phyloP scores from a whole-genome alignment of 2,329 filamentous ascomycete genomes.

The Stemphylium vesicarium region DNA sequence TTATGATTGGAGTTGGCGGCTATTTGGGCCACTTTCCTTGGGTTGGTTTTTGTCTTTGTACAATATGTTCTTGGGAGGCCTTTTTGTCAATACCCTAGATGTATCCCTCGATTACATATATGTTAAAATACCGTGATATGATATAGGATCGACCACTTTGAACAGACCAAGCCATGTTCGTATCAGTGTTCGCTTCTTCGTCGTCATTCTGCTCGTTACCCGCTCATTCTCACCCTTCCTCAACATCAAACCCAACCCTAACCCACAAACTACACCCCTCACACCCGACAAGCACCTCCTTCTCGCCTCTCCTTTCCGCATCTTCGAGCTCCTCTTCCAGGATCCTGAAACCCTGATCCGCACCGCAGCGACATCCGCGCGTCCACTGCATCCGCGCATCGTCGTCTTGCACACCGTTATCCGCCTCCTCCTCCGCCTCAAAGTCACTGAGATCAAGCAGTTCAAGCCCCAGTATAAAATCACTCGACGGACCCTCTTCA shows the following conservation, averaged over 20 bases:
- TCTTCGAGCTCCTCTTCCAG: slow-evolving; percentile 61
- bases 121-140: too few species aligned
- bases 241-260: slow-evolving; percentile 64
- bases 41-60: too few species aligned
- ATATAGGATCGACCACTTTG: too few species aligned
- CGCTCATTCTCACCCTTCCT: slow-evolving; percentile 39
- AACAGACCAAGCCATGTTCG: too few species aligned
- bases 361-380: slow-evolving; percentile 64
- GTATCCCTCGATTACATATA: too few species aligned
- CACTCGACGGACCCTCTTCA: slow-evolving; percentile 13
- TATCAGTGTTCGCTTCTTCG: too few species aligned
- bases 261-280: slow-evolving; percentile 69
- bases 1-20: too few species aligned
- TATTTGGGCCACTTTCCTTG: too few species aligned
- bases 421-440: slow-evolving; percentile 2
- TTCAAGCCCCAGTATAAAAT: slow-evolving; percentile 59
- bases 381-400: slow-evolving; percentile 53
- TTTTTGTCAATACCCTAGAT: too few species aligned
- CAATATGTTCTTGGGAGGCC: too few species aligned
- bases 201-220: too few species aligned
- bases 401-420: slow-evolving; percentile 44
- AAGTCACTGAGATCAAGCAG: slow-evolving; percentile 64
- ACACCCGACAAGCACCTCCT: slow-evolving; percentile 66
- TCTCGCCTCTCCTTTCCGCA: slow-evolving; percentile 59
- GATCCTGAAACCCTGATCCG: slow-evolving; percentile 61